Evolutionary conservation across 179 eudicot species (phyloP).

Genomic region (Pouteria campechiana): DNA sequence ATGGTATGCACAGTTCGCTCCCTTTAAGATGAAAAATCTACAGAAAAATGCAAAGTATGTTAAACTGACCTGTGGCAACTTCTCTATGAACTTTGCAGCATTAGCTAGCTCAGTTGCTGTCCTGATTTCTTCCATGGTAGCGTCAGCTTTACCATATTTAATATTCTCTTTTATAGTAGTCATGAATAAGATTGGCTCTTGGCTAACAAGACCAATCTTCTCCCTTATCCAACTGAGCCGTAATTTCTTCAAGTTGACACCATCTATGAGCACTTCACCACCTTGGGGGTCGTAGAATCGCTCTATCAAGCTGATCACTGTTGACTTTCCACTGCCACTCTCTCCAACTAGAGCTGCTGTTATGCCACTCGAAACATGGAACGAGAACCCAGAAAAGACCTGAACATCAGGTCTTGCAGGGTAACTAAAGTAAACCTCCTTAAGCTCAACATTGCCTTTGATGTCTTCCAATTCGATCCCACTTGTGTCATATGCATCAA

Average conservation of each 20-base stretch:
- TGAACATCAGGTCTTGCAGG: constrained; percentile 79
- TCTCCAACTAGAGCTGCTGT: constrained; percentile 86
- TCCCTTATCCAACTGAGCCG: constrained; percentile 60
- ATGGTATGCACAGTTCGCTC: too few relatives aligned
- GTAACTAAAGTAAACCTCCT: constrained; percentile 57
- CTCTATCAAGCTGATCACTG: constrained; percentile 69
- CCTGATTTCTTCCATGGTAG: constrained; percentile 49
- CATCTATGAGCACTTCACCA: constrained; percentile 68
- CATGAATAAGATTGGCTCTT: constrained; percentile 65
- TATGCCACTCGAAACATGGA: constrained; percentile 46
- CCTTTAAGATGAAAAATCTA: not conserved
- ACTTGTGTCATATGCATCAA: constrained; percentile 44
- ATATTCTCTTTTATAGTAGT: constrained; percentile 64
- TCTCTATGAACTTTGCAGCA: constrained; percentile 76
- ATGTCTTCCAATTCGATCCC: constrained; percentile 55
- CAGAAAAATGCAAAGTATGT: too few relatives aligned
- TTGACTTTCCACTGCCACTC: constrained; percentile 92
- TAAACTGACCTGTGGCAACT: constrained; percentile 52
- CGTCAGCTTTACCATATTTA: constrained; percentile 60
- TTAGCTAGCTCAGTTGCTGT: constrained; percentile 72
- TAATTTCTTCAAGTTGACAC: constrained; percentile 48
- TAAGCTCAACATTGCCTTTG: constrained; percentile 62
- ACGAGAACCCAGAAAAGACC: constrained; percentile 60
- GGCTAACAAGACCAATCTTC: constrained; percentile 75
- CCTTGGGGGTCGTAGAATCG: constrained; percentile 89